Base-by-base conservation (phyloP, 1,139 yeast species). In the Sugiyamaella japonica region DNA sequence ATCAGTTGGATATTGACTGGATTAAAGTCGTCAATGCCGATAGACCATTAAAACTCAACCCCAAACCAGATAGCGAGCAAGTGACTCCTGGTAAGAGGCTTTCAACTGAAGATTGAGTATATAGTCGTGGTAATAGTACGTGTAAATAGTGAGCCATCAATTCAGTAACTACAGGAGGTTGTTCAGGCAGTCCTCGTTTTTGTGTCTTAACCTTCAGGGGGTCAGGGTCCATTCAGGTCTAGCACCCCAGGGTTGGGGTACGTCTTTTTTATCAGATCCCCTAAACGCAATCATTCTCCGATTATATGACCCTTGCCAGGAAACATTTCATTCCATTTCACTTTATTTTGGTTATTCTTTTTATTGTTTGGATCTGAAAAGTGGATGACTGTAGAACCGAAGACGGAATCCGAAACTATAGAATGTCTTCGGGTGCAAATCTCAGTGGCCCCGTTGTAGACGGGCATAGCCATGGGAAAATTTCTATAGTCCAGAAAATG, bases 401-500 rank as follows among this genome's bases (percentile, higher is more conserved):
- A 38, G 8, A 3, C 42, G n/a, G 17, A 23, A 25, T 23, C 38
- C 9, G 9, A n/a, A 28, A 15, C 4, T 20, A 46, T 10, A 48
- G n/a, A n/a, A 50, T 50, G 54, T 44, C 54, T 13, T 43, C 54
- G 32, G 54, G 54, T 12, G 39, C 54, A 16, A 50, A 50, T 34
- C 29, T 45, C n/a, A 45, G 50, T 29, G 55, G 56, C 9, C 56
- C 56, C 20, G 47, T 52, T 16, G 55, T 53, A 20, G 56, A 53
- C 39, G 44, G 52, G 7, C 39, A 43, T 17, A 45, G 38, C 40
- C 56, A 56, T 46, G 47, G 49, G 34, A 60, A 60, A 9, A 66
- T 83, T 52, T 74, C 86, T 8, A 67, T 82, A 23, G 59, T 71
- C 1, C 90, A 89, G 67, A 72, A 91, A 54, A 89, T 90, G 95